Evolutionary conservation across 108 stramenopile genomes (phyloP).

Genomic region (Skeletonema costatum): DNA sequence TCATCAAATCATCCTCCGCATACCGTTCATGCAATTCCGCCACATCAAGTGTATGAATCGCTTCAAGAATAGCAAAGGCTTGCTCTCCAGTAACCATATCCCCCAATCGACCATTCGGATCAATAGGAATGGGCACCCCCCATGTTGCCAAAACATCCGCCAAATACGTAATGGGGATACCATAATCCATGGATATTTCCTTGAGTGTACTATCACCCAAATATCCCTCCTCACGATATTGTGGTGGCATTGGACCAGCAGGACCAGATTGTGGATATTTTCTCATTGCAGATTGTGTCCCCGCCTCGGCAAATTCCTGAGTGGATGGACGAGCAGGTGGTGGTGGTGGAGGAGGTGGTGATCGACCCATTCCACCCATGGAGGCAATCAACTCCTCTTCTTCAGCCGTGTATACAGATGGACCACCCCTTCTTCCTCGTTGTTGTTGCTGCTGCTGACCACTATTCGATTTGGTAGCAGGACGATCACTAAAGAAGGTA

Average conservation of each 20-base stretch:
- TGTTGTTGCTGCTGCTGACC: not conserved
- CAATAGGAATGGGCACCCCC: slow-evolving; percentile 81
- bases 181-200: slow-evolving; percentile 80
- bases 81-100: slow-evolving; percentile 91
- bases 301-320: slow-evolving; percentile 30
- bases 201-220: slow-evolving; percentile 81
- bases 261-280: slow-evolving; percentile 4
- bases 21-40: slow-evolving; percentile 76
- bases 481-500: not conserved
- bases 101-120: slow-evolving; percentile 64
- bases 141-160: slow-evolving; percentile 85
- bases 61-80: slow-evolving; percentile 87
- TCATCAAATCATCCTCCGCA: slow-evolving; percentile 65
- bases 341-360: not conserved
- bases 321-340: slow-evolving; percentile 10
- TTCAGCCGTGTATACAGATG: slow-evolving; percentile 66
- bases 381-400: slow-evolving; percentile 75
- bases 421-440: slow-evolving; percentile 13
- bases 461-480: not conserved
- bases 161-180: slow-evolving; percentile 79
- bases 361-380: slow-evolving; percentile 63
- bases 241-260: not conserved
- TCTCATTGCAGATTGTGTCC: slow-evolving; percentile 6
- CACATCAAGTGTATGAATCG: slow-evolving; percentile 80
- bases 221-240: slow-evolving; percentile 67